Percentiles rank a stretch among this genome's conserved stretches.
These are phyloP conservation scores for Zea luxurians DNA, from an alignment of 176 grass and related monocot species.

Conservation along the genomic window DNA sequence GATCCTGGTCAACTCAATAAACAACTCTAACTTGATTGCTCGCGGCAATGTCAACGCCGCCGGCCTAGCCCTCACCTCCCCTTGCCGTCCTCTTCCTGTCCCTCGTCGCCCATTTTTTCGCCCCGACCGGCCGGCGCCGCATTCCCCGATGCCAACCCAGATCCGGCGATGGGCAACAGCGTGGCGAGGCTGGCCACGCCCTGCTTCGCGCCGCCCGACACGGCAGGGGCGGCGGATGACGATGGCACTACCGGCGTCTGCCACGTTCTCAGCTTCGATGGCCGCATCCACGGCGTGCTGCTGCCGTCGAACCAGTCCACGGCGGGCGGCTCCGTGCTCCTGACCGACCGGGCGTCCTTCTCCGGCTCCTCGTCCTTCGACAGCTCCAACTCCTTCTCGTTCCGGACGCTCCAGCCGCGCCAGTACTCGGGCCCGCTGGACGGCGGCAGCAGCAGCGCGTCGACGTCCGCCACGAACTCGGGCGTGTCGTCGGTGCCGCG, in stretches of 20 bases:
- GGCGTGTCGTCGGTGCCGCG: conserved; percentile 40
- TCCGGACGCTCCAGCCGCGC: conserved; percentile 58
- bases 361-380: conserved; percentile 69
- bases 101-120: conserved; percentile 30
- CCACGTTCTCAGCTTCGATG: conserved; percentile 49
- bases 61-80: not conserved
- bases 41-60: conserved; percentile 48
- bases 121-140: not conserved
- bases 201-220: conserved; percentile 29
- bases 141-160: conserved; percentile 42
- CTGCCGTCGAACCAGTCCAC: conserved; percentile 74
- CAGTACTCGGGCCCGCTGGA: conserved; percentile 52
- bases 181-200: conserved; percentile 38
- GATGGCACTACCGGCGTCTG: not conserved
- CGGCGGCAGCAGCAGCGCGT: not conserved
- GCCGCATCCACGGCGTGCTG: conserved; percentile 65
- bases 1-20: conserved; percentile 58
- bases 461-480: conserved; percentile 44
- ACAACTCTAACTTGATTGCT: not conserved
- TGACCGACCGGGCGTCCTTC: conserved; percentile 31
- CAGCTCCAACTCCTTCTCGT: conserved; percentile 88
- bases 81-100: not conserved
- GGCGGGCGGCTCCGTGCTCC: conserved; percentile 28
- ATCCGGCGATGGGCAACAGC: conserved; percentile 55
- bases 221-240: not conserved